Base-by-base conservation (phyloP, 345 rosid species). In the Arabidopsis arenosa region DNA sequence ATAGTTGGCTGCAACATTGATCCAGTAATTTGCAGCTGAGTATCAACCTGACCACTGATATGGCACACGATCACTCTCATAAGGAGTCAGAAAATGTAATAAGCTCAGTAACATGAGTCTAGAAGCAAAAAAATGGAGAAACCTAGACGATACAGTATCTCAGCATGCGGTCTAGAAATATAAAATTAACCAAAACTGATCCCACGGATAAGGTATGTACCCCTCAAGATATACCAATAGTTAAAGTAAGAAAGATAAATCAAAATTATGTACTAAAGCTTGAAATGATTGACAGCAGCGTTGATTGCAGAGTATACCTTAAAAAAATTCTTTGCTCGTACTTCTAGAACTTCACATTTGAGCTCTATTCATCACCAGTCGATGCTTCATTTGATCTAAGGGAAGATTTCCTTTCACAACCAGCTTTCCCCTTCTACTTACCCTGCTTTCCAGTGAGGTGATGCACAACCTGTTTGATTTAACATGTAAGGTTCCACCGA, bases 301-400 rank as follows among this genome's bases (percentile, higher is more conserved):
- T 35, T 26, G 62, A 75, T 5, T 59, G 26, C 36, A 66, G 23
- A 52, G 44, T 48, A 44, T 79, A 92, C 99, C 97, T 95, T 71
- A 95, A 49, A 55, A n/a, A 92, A 74, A 75, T 92, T 95, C 84
- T 92, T 95, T 40, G 99, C 97, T 71, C 87, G 87, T 39, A 95
- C 99, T 92, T 95, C 99, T 62, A 95, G 76, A 74, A 76, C 88
- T 85, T 95, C 99, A 83, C 99, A 95, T 86, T 95, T 95, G 85
- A 95, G 86, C 80, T 89, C 92, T 53, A 95, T 88, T 78, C 88
- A 86, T 95, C 97, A 51, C 80, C 89, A 67, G 7, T 26, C 58
- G 80, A 86, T 76, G 88, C 89, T 83, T 94, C 98, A 78, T 81
- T 89, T 77, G 87, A 86, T 84, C 90, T 81, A 44, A 94, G 54